These are phyloP conservation scores for Lactifluus piperatus DNA, from an alignment of 768 basidiomycete species.

Conservation along the genomic window DNA sequence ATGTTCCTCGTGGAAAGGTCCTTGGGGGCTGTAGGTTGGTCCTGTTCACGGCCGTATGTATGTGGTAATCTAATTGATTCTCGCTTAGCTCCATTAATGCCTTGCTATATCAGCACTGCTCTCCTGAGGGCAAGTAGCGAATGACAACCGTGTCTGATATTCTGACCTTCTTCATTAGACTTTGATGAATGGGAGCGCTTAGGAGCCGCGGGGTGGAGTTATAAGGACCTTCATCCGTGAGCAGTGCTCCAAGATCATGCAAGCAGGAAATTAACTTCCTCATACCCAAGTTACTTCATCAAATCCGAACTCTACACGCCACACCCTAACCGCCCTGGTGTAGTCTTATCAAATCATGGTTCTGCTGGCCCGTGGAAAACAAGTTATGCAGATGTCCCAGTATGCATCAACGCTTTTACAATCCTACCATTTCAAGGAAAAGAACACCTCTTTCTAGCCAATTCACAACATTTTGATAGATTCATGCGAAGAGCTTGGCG, in stretches of 20 bases:
- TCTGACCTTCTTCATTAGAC: slow-evolving; percentile 3
- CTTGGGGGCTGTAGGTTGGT: slow-evolving; percentile 13
- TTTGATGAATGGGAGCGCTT: slow-evolving; percentile 21
- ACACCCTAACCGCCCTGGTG: neutral
- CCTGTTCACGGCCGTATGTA: neutral
- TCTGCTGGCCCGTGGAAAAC: slow-evolving; percentile 11
- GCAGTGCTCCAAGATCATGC: neutral
- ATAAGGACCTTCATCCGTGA: slow-evolving; percentile 20
- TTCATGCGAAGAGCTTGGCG: slow-evolving; percentile 15
- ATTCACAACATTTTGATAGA: slow-evolving; percentile 8
- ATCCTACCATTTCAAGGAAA: neutral
- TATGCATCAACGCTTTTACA: neutral
- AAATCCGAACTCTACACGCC: slow-evolving; percentile 16
- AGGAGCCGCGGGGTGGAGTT: slow-evolving; percentile 21
- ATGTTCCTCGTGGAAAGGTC: slow-evolving; percentile 14
- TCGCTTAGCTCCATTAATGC: slow-evolving; percentile 12
- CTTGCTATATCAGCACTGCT: slow-evolving; percentile 17
- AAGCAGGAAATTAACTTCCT: neutral
- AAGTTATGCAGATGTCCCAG: neutral
- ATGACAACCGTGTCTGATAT: neutral
- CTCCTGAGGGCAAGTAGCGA: slow-evolving; percentile 5
- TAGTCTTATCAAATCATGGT: slow-evolving; percentile 9
- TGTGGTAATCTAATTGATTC: neutral
- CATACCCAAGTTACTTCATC: slow-evolving; percentile 12
- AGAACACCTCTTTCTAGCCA: slow-evolving; percentile 3